phyloP scores from a whole-genome alignment of 78 protist genomes.

The Anaeramoeba ignava region DNA sequence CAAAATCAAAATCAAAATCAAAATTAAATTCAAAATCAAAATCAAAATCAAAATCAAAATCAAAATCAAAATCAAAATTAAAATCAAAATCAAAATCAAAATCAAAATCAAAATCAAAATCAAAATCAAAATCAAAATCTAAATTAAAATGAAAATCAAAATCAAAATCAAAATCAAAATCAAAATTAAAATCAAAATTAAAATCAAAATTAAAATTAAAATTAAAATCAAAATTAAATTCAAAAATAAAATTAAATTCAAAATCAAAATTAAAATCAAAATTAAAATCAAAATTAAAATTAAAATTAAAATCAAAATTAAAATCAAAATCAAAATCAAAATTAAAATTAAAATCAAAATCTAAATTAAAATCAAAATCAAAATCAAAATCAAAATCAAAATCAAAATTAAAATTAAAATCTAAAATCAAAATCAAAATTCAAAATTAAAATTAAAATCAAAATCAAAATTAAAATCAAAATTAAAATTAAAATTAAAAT shows the following conservation, averaged over 20 bases:
- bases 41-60: background rate
- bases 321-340: background rate
- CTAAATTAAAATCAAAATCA: background rate
- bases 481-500: background rate
- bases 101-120: background rate
- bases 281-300: background rate
- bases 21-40: background rate
- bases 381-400: background rate
- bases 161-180: background rate
- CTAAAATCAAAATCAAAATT: background rate
- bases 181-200: background rate
- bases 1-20: background rate
- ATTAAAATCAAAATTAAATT: background rate
- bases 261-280: background rate
- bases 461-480: background rate
- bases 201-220: background rate
- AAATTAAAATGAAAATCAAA: background rate
- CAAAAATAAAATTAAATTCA: background rate
- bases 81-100: background rate
- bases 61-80: background rate
- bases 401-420: background rate
- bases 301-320: background rate
- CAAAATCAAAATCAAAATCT: background rate
- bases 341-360: background rate
- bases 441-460: background rate